Conservation (phyloP, 192 early-diverging fungal species). For the Nowakowskiella sp. region DNA sequence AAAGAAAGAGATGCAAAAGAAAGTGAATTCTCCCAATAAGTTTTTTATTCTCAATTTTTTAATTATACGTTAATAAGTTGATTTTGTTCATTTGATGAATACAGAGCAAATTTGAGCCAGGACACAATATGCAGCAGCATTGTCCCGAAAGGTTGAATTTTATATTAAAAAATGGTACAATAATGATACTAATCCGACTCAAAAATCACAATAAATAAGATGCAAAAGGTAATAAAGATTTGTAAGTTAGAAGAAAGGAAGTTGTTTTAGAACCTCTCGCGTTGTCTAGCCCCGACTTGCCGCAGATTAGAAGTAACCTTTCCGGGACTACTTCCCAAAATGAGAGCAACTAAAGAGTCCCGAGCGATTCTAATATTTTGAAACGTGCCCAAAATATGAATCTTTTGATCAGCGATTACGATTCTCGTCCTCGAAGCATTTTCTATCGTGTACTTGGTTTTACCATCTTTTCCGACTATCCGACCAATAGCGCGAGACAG, state of each 20-base stretch:
- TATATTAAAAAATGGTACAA: too few species aligned
- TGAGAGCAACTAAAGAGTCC: slow-evolving; percentile 83
- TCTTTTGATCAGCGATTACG: slow-evolving; percentile 93
- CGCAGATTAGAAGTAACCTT: slow-evolving; percentile 91
- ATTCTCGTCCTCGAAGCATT: slow-evolving; percentile 94
- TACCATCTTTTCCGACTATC: slow-evolving; percentile 95
- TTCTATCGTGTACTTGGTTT: slow-evolving; percentile 96
- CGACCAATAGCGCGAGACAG: slow-evolving; percentile 95
- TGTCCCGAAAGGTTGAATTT: too few species aligned
- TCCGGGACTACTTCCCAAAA: slow-evolving; percentile 91
- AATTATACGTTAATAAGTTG: too few species aligned
- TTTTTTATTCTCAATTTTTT: too few species aligned
- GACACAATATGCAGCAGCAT: too few species aligned
- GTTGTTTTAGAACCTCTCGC: slow-evolving; percentile 77
- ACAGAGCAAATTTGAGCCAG: too few species aligned
- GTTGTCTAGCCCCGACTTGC: slow-evolving; percentile 80
- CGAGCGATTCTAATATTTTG: slow-evolving; percentile 94
- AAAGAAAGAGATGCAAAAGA: too few species aligned
- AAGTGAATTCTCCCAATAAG: too few species aligned
- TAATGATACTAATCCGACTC: too few species aligned
- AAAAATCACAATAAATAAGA: too few species aligned
- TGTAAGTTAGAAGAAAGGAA: background rate
- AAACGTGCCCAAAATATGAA: slow-evolving; percentile 92
- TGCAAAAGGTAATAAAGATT: background rate
- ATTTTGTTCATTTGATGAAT: too few species aligned